These are phyloP conservation scores for Botrytis paeoniae DNA, from an alignment of 2,329 filamentous ascomycete species.

Conservation along the genomic window DNA sequence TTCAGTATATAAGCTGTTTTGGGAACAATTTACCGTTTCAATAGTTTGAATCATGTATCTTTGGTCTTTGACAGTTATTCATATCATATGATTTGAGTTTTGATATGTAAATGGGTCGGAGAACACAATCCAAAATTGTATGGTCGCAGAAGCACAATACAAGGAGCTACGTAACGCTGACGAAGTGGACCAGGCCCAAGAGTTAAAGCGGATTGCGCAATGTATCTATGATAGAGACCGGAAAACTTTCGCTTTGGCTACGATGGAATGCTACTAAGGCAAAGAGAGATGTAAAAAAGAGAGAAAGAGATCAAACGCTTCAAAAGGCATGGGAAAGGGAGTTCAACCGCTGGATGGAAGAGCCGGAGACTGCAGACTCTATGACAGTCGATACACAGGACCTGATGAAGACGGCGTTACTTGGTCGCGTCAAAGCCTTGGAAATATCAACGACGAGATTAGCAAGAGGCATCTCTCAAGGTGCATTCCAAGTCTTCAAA, in stretches of 20 bases:
- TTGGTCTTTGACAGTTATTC: no score
- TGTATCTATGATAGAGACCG: rapidly evolving
- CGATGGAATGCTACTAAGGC: neutral
- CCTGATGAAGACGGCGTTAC: neutral
- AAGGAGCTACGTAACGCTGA: rapidly evolving
- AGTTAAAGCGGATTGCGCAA: neutral
- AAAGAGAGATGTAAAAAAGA: neutral
- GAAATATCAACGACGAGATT: neutral
- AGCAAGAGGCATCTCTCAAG: rapidly evolving
- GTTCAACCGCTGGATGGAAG: neutral
- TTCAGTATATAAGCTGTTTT: no score
- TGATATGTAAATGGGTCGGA: neutral
- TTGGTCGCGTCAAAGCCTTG: neutral
- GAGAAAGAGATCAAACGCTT: neutral
- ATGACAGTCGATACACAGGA: neutral
- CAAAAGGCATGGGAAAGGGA: neutral
- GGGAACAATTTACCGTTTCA: no score
- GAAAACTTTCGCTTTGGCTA: neutral
- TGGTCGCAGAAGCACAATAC: rapidly evolving
- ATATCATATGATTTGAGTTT: no score
- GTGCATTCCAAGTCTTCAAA: neutral
- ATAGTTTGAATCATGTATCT: no score
- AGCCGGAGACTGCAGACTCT: neutral
- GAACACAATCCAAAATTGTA: neutral
- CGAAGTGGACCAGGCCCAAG: neutral